These are phyloP conservation scores for Suhomyces sp. DNA, from an alignment of 805 yeast genomes.

Conservation along the genomic window DNA sequence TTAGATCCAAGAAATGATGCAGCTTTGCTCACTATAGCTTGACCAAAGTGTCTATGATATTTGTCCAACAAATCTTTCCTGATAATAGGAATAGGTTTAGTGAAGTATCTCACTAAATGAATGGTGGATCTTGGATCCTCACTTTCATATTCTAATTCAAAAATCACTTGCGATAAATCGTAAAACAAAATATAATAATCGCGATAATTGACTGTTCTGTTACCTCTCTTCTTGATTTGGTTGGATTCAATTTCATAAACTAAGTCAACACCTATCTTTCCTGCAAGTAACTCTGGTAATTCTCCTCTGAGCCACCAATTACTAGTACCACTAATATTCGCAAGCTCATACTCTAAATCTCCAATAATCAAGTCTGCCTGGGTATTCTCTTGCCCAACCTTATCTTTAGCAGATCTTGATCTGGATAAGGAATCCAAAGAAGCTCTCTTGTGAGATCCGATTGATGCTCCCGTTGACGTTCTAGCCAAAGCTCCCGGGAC, in stretches of 20 bases:
- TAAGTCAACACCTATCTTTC: constrained; percentile 47
- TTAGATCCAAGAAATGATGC: constrained; percentile 33
- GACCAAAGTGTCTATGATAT: constrained; percentile 53
- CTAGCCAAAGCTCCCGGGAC: constrained; percentile 6
- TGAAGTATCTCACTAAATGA: constrained; percentile 25
- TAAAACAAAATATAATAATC: constrained; percentile 72
- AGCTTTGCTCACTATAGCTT: constrained; percentile 40
- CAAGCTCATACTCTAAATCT: constrained; percentile 31
- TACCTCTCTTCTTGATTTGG: constrained; percentile 55
- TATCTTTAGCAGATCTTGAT: constrained; percentile 16
- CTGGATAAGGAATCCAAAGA: constrained; percentile 18
- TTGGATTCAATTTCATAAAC: constrained; percentile 66
- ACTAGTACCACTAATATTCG: constrained; percentile 23
- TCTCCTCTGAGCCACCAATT: constrained; percentile 70
- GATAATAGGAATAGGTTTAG: constrained; percentile 43
- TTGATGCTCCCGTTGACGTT: constrained; percentile 14
- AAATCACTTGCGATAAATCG: constrained; percentile 65
- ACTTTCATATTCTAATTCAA: constrained; percentile 57
- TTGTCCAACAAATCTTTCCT: constrained; percentile 50
- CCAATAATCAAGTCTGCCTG: constrained; percentile 29
- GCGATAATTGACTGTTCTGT: constrained; percentile 46
- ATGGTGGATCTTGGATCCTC: constrained; percentile 55
- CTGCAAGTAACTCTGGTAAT: constrained; percentile 53
- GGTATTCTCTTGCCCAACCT: constrained; percentile 16
- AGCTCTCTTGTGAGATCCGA: constrained; percentile 12